A percentile compares a stretch with the other conserved stretches of the same genome.
phyloP scores from a whole-genome alignment of 176 grass and related monocot species.

The Ampelocalamus luodianensis region DNA sequence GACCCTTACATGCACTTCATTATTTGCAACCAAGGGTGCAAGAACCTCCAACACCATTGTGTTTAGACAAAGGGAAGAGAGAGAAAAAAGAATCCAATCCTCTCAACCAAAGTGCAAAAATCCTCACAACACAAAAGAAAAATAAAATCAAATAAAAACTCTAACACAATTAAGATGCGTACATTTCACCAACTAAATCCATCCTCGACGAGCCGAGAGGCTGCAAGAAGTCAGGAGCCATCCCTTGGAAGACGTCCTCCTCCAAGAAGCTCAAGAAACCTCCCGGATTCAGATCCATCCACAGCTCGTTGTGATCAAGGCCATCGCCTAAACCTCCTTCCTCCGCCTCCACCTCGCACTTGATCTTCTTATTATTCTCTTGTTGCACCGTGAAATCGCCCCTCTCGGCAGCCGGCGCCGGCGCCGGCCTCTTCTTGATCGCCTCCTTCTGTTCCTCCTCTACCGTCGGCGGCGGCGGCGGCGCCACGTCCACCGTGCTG shows the following conservation, averaged over 20 bases:
- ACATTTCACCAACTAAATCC: constrained; percentile 58
- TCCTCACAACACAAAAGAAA: constrained; percentile 8
- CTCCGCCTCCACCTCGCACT: constrained; percentile 61
- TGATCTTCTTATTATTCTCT: constrained; percentile 50
- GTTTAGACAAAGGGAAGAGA: constrained; percentile 1
- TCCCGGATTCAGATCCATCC: constrained; percentile 57
- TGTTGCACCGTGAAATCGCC: not conserved
- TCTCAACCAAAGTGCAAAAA: constrained; percentile 38
- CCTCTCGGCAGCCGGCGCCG: not conserved
- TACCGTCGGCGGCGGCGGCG: not conserved
- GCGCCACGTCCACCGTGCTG: not conserved
- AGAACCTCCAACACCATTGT: not conserved
- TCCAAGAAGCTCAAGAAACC: constrained; percentile 70
- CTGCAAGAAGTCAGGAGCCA: constrained; percentile 48
- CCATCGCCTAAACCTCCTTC: constrained; percentile 45
- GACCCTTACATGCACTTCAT: constrained; percentile 34
- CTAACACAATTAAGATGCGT: constrained; percentile 34
- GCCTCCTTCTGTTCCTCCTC: not conserved
- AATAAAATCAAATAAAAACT: not conserved
- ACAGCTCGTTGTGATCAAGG: constrained; percentile 44
- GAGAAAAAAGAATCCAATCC: not conserved
- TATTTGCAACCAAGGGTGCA: constrained; percentile 22
- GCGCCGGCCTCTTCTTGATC: constrained; percentile 46
- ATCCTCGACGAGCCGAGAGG: constrained; percentile 51
- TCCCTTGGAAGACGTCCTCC: constrained; percentile 54